phyloP scores from a whole-genome alignment of 352 stramenopile genomes.

The Halophytophthora polymorphica region DNA sequence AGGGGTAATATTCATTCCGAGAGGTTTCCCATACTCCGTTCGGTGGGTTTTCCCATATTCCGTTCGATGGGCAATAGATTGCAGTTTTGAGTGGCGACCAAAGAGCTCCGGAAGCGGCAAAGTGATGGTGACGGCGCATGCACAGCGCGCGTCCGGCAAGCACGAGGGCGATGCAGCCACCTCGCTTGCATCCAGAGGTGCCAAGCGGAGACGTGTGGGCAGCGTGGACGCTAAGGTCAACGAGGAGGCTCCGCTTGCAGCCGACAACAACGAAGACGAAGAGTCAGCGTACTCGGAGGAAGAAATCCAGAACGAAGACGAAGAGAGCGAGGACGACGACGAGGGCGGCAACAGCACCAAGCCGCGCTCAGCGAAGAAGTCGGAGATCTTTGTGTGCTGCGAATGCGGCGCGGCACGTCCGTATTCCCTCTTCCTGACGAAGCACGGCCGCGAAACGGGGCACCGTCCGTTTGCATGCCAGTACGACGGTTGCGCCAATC shows the following conservation, averaged over 20 bases:
- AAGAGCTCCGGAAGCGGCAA: not conserved
- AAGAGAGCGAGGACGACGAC: not conserved
- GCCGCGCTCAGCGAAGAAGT: no score
- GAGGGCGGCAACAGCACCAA: not conserved
- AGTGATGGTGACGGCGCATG: not conserved
- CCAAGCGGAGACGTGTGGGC: constrained; percentile 15
- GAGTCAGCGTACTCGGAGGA: not conserved
- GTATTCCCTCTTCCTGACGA: not conserved
- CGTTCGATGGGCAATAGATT: no score
- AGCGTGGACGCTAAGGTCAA: not conserved
- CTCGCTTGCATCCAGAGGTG: not conserved
- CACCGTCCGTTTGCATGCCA: constrained; percentile 42
- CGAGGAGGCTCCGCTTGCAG: not conserved
- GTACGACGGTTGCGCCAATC: constrained; percentile 37
- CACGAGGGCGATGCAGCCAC: not conserved
- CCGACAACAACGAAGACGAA: constrained; percentile 1
- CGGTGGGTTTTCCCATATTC: no score
- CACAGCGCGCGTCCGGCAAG: not conserved
- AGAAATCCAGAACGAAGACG: not conserved
- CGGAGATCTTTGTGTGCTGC: constrained; percentile 4
- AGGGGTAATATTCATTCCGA: no score
- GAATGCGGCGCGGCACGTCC: constrained; percentile 19
- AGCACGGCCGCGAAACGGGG: constrained; percentile 15
- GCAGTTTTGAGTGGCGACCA: no score
- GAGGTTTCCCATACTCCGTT: no score